Percentiles rank a stretch among this genome's conserved stretches.
phyloP scores from a whole-genome alignment of 768 basidiomycete genomes.

The Auricularia heimuer region DNA sequence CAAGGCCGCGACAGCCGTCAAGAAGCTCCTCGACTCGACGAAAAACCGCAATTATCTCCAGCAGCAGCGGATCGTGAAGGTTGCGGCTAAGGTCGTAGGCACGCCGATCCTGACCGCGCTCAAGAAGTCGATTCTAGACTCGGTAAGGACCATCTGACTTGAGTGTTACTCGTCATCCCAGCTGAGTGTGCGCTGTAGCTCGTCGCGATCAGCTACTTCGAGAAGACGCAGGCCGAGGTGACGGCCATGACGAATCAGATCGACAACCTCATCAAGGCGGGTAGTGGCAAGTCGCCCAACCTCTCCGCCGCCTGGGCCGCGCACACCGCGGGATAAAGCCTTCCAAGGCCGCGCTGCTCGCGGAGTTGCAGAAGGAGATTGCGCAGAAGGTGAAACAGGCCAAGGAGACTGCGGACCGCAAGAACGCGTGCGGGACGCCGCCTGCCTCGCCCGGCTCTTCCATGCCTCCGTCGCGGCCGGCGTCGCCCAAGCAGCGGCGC shows the following conservation, averaged over 20 bases:
- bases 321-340: background rate
- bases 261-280: background rate
- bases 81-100: background rate
- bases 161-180: background rate
- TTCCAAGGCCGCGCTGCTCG: background rate
- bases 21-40: background rate
- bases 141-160: background rate
- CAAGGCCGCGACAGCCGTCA: background rate
- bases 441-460: background rate
- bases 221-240: background rate
- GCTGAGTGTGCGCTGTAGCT: background rate
- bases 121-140: background rate
- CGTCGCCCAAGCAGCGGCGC: background rate
- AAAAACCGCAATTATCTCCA: background rate
- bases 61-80: background rate
- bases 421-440: background rate
- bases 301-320: background rate
- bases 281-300: background rate
- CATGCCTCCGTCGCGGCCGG: background rate
- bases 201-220: background rate
- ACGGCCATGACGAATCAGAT: background rate
- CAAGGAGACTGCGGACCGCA: background rate
- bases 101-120: background rate
- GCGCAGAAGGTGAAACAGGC: background rate
- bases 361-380: background rate